Evolutionary conservation across 83 land plant species (phyloP), one percentile per base, ranked within the genome.

Genomic region (Larix sibirica): DNA sequence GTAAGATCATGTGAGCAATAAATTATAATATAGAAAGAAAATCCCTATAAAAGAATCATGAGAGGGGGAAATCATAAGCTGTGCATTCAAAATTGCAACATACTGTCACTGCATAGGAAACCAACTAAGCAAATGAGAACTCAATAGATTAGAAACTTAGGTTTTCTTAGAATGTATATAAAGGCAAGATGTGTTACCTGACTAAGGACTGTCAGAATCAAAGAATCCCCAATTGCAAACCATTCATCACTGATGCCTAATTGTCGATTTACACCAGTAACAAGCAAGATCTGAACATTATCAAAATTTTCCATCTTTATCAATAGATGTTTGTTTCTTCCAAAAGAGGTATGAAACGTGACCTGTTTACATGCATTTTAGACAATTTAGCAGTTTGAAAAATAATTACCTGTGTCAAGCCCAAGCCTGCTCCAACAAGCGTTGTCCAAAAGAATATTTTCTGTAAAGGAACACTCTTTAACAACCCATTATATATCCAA

Each of bases 211-310:
- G 99, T 97, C 80, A 95, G 66, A 54, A 95, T 89, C 77, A 97
- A 85, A 24, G 98, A 94, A 82, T 97, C 99, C 50, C 99, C 99
- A 90, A 97, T 89, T 6, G 99, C 88, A 88, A 97, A 97, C 98
- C 98, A 97, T 81, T 97, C 97, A 84, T 97, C 96, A 81, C 97
- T 95, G 17, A 95, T 89, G 23, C 99, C 99, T 62, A 94, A 82
- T 64, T 86, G 65, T 80, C 93, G 86, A 74, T 97, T 97, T 62
- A 91, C 66, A 28, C 98, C 98, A 61, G 94, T 97, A 58, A 95
- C 99, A 87, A 97, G 98, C 9, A 97, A 40, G 70, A 97, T 86
- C 99, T 97, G 90, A 70, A 64, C 38, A 74, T 36, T 14, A 36
- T 61, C 31, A 26, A 38, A 18, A 38, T 44, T 56, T 31, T n/a